Evolutionary conservation across 306 rosid genomes (phyloP), one percentile per base, ranked within the genome.

Genomic region (Vicia sativa): DNA sequence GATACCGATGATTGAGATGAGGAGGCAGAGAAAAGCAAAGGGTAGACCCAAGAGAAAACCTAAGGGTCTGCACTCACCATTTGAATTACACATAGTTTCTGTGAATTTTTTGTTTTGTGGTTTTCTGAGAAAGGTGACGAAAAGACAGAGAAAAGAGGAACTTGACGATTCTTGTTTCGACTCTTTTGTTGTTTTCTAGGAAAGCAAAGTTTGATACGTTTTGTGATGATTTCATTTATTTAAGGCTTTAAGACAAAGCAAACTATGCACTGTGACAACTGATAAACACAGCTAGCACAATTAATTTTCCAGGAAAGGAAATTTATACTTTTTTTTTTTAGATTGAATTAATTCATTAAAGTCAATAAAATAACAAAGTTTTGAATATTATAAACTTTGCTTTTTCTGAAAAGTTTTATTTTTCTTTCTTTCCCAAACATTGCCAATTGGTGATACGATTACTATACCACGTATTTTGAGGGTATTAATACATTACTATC

Each of bases 11-110:
- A 91, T 34, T 70, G 96, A 92, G 82, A 92, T 11, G 52, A 91
- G 11, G 63, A 89, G 89, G 15, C 81, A 70, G 67, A 92, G 87
- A 45, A 87, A 65, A 25, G 98, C 96, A 57, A 92, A 89, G 70
- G 98, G 95, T 49, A 92, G 91, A 71, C 98, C 96, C 68, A 92
- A 73, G 5, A 92, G 85, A 74, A 92, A 92, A 10, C 97, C 97
- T 58, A 92, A 67, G 13, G 98, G 98, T 79, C 96, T 82, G 83
- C 98, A 92, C 9, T 92, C 91, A 19, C 98, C 95, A 5, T 92
- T 84, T n/a, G 78, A 70, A 37, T 75, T 61, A 41, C 96, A 89
- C 97, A 89, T 62, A 7, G 13, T 91, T 9, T 45, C 29, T 10
- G 9, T 28, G 41, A 10, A 14, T 19, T 58, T 19, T 11, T 11